These are phyloP conservation scores for Ogataea paraovalis DNA, from an alignment of 805 yeast species.

Conservation along the genomic window DNA sequence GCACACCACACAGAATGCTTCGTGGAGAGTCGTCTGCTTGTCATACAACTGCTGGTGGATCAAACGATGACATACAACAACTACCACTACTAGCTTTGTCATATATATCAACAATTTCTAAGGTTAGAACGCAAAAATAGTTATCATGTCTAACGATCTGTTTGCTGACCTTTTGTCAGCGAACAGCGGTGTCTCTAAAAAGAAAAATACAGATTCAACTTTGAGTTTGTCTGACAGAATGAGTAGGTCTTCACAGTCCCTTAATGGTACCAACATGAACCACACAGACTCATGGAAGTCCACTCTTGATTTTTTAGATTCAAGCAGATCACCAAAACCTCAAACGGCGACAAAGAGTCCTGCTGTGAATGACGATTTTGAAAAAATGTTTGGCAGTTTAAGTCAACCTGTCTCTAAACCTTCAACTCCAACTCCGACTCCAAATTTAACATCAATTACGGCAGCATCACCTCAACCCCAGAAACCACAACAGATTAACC, in stretches of 20 bases:
- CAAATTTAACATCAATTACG: not conserved
- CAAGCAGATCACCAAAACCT: conserved; percentile 11
- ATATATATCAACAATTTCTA: too few relatives aligned
- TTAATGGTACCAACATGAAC: conserved; percentile 5
- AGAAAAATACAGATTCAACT: conserved; percentile 24
- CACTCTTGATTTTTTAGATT: conserved; percentile 34
- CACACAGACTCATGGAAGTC: conserved; percentile 29
- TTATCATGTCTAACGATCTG: conserved; percentile 32
- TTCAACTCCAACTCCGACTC: not conserved
- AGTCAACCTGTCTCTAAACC: conserved; percentile 5
- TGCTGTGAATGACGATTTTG: conserved; percentile 13
- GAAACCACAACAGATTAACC: not conserved
- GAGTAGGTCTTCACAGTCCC: conserved; percentile 12
- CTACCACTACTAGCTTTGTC: too few relatives aligned
- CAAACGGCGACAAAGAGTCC: conserved; percentile 3
- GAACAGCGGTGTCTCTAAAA: conserved; percentile 17
- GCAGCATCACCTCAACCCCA: conserved; percentile 2
- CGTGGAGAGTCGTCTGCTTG: not conserved
- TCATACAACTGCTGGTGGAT: not conserved
- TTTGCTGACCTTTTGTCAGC: conserved; percentile 40
- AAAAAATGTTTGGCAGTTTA: conserved; percentile 19
- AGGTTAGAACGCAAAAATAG: too few relatives aligned
- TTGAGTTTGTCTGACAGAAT: conserved; percentile 35
- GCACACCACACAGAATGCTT: not conserved
- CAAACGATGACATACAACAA: too few relatives aligned